Evolutionary conservation across 2,329 filamentous ascomycete genomes (phyloP).

Genomic region (Claviceps arundinis): DNA sequence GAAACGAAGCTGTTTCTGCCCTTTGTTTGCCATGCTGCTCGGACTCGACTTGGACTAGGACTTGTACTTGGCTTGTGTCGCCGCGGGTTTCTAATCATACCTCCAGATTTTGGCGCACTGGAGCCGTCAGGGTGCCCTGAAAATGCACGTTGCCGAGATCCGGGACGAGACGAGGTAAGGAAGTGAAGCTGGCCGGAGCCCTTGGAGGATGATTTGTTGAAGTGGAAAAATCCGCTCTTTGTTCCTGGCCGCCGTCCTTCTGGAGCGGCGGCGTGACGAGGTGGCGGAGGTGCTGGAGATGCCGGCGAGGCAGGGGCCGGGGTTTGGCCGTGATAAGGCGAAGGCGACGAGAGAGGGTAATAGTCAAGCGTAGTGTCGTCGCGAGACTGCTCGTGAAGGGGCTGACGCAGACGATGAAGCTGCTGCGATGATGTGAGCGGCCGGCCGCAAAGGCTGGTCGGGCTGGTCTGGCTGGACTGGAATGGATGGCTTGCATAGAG

Average conservation of each 20-base stretch:
- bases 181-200: conserved; percentile 22
- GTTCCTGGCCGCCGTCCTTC: conserved; percentile 19
- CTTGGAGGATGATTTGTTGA: conserved; percentile 32
- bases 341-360: conserved; percentile 12
- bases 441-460: conserved; percentile 6
- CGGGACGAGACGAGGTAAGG: conserved; percentile 18
- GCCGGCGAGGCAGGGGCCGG: conserved; percentile 4
- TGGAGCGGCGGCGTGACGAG: conserved; percentile 1
- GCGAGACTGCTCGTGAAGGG: conserved; percentile 12
- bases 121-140: conserved; percentile 23
- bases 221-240: conserved; percentile 38
- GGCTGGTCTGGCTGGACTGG: not conserved
- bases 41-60: not conserved
- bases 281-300: conserved; percentile 7
- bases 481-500: no score
- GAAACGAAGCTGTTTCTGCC: not conserved
- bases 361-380: conserved; percentile 11
- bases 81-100: conserved; percentile 18
- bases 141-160: conserved; percentile 24
- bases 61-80: not conserved
- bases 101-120: conserved; percentile 16
- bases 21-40: not conserved
- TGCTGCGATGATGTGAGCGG: not conserved
- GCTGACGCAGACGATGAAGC: conserved; percentile 5
- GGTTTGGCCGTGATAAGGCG: conserved; percentile 7